phyloP scores from a whole-genome alignment of 1,284 basidiomycete genomes.

The Tremellales sp. region DNA sequence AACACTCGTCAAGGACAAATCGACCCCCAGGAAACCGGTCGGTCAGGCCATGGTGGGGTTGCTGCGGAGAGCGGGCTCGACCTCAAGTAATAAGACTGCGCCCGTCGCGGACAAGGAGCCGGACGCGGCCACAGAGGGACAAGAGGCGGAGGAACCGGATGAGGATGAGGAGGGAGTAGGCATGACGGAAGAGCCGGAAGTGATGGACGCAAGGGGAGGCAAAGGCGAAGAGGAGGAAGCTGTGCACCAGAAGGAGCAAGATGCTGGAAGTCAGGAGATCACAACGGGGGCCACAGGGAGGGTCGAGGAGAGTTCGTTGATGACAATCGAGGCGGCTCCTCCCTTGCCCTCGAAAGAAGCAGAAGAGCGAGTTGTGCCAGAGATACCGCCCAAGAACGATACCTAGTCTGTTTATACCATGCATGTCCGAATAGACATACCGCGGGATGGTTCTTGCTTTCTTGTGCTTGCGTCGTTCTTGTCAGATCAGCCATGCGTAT shows the following conservation, averaged over 20 bases:
- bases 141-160: constrained; percentile 5
- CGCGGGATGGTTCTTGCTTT: too few relatives aligned
- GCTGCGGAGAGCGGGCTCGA: constrained; percentile 29
- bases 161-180: constrained; percentile 14
- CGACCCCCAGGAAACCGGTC: constrained; percentile 39
- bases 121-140: constrained; percentile 2
- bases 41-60: constrained; percentile 37
- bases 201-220: neutral
- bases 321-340: too few relatives aligned
- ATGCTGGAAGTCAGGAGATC: too few relatives aligned
- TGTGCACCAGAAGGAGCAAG: constrained; percentile 1
- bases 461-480: too few relatives aligned
- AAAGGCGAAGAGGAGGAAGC: constrained; percentile 2
- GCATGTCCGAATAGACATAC: too few relatives aligned
- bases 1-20: constrained; percentile 72
- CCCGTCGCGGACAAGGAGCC: neutral
- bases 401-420: too few relatives aligned
- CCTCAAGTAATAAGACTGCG: constrained; percentile 3
- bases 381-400: too few relatives aligned
- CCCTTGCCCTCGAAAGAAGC: too few relatives aligned
- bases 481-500: too few relatives aligned
- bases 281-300: too few relatives aligned
- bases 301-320: too few relatives aligned
- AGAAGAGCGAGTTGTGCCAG: too few relatives aligned
- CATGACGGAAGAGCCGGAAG: constrained; percentile 3